These are phyloP conservation scores for Bolboschoenus planiculmis DNA, from an alignment of 176 grass and related monocot genomes.

Conservation along the genomic window DNA sequence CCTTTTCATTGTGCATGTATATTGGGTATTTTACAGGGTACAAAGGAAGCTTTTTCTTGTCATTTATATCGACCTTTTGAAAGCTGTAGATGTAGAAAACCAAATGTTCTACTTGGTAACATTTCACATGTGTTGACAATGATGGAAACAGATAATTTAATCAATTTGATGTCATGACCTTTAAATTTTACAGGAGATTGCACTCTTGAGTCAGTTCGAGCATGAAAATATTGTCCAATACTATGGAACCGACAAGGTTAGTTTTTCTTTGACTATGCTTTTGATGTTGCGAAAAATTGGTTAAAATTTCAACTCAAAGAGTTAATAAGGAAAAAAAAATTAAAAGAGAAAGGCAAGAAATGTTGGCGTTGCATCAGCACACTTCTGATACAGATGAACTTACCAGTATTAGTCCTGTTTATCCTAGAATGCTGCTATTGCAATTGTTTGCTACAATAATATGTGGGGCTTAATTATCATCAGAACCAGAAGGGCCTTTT, in stretches of 20 bases:
- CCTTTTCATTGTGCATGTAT: background rate
- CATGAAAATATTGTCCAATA: slow-evolving; percentile 99
- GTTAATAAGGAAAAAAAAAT: background rate
- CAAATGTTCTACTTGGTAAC: background rate
- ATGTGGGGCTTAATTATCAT: background rate
- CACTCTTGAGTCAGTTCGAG: slow-evolving; percentile 94
- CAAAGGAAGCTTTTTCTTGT: background rate
- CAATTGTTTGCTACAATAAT: background rate
- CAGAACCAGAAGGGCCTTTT: background rate
- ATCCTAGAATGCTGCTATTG: background rate
- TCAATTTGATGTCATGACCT: background rate
- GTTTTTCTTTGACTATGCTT: background rate
- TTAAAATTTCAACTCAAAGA: background rate
- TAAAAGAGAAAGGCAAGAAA: background rate
- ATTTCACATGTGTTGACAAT: background rate
- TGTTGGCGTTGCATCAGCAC: background rate
- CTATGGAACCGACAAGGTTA: slow-evolving; percentile 97
- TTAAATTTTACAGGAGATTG: slow-evolving; percentile 62
- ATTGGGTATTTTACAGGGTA: background rate
- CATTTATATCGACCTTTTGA: background rate
- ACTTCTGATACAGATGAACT: background rate
- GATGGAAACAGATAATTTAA: background rate
- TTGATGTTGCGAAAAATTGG: background rate
- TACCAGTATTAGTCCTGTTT: background rate
- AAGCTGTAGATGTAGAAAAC: background rate